Base-by-base conservation (phyloP, 208 protist species). In the Leishmania major region DNA sequence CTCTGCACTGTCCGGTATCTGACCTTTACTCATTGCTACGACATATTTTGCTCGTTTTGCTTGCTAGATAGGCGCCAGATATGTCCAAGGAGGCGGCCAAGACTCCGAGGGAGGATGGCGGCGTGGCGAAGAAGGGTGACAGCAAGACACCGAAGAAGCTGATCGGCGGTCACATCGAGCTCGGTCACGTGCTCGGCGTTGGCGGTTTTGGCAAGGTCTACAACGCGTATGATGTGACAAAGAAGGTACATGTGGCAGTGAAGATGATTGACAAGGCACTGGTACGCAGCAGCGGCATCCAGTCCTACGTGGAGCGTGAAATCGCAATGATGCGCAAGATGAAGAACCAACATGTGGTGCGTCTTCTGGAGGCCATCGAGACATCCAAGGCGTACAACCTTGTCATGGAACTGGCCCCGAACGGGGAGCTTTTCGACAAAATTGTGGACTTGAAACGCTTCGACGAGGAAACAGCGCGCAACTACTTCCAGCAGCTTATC, bases 391-490 rank as follows among this genome's bases (percentile, higher is more conserved):
- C 98, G 66, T 98, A 99, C 59, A 99, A 98, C 60, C 84, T 99
- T 47, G 99, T 99, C 19, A 99, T 99, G 92, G 99, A 99, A 89
- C 98, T 98, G 71, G 91, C 99, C n/a, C 94, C 99, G 35, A 97
- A 99, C 75, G 99, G 99, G 74, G 91, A 99, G 79, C 99, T 99
- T n/a, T 99, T 99, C 86, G 99, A 99, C 83, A 96, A 99, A 70
- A 99, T 99, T 85, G 92, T 96, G 22, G 90, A 97, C 75, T 95
- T 88, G 17, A 75, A 95, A 73, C 92, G 93, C 59, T 96, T 98
- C 80, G 93, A 96, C 77, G 92, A 96, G 77, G 78, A 84, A 43
- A 95, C 89, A 49, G 93, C 94, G 57, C 93, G 94, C 74, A 88
- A 91, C 71, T 98, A 97, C 90, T 97, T 98, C 84, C 94, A 96